These are phyloP conservation scores for Amanita molliuscula DNA, from an alignment of 768 basidiomycete species.

Conservation along the genomic window DNA sequence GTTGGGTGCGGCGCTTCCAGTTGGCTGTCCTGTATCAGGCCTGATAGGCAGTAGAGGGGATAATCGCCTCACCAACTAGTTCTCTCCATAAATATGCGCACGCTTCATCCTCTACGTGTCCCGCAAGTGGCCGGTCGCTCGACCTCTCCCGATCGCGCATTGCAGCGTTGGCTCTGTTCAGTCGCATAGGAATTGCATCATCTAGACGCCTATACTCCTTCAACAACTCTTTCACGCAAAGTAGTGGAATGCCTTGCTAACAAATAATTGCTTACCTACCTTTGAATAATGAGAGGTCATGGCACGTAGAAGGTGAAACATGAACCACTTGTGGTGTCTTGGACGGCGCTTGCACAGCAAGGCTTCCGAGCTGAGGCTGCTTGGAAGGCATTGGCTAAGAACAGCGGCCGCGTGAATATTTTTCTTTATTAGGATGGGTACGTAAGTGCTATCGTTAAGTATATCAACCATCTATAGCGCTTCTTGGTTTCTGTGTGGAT, in stretches of 20 bases:
- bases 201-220: conserved; percentile 75
- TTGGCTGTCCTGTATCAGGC: conserved; percentile 27
- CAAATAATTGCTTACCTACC: conserved; percentile 22
- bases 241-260: not conserved
- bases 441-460: not conserved
- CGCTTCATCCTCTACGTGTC: conserved; percentile 60
- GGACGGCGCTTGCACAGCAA: conserved; percentile 57
- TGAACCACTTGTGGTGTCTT: conserved; percentile 53
- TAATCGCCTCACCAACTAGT: conserved; percentile 50
- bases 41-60: conserved; percentile 9
- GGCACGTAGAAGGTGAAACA: conserved; percentile 64
- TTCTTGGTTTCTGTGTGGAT: not conserved
- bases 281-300: conserved; percentile 72
- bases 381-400: conserved; percentile 24
- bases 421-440: not conserved
- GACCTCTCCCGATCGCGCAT: conserved; percentile 62
- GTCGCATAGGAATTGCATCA: conserved; percentile 69
- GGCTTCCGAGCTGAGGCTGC: conserved; percentile 50
- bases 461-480: not conserved
- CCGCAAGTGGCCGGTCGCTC: conserved; percentile 28
- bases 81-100: conserved; percentile 74
- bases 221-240: conserved; percentile 55
- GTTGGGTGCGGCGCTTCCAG: conserved; percentile 65
- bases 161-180: conserved; percentile 70
- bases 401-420: not conserved